These are phyloP conservation scores for Teunomyces stri DNA, from an alignment of 805 yeast genomes.

Conservation along the genomic window DNA sequence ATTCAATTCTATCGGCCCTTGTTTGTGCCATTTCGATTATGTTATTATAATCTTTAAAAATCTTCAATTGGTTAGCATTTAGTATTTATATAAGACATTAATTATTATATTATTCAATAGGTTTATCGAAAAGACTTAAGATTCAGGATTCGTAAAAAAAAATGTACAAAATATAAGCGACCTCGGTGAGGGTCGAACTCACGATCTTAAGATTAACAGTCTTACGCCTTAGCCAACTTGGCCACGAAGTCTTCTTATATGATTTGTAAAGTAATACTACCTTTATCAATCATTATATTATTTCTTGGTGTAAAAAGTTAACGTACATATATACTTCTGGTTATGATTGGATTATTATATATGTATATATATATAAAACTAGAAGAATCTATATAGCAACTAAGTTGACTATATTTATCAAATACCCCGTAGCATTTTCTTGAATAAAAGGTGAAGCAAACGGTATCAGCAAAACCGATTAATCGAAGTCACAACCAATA, in stretches of 20 bases:
- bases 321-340: no score
- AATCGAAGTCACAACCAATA: conserved; percentile 30
- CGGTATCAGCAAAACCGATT: neutral
- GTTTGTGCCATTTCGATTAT: neutral
- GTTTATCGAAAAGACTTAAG: neutral
- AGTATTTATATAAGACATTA: neutral
- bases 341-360: no score
- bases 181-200: conserved; percentile 18
- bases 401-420: neutral
- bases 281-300: no score
- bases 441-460: neutral
- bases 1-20: neutral
- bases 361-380: neutral
- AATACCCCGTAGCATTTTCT: neutral
- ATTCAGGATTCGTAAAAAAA: neutral
- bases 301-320: no score
- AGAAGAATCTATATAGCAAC: neutral
- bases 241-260: conserved; percentile 13
- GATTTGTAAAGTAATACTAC: no score
- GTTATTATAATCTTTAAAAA: neutral
- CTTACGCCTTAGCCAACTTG: conserved; percentile 18
- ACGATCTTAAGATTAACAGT: conserved; percentile 18
- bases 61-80: neutral
- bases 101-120: neutral
- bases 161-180: conserved; percentile 8